A percentile compares a stretch with the other conserved stretches of the same genome.
These are phyloP conservation scores for Clavispora fructus DNA, from an alignment of 805 yeast species.

Conservation along the genomic window DNA sequence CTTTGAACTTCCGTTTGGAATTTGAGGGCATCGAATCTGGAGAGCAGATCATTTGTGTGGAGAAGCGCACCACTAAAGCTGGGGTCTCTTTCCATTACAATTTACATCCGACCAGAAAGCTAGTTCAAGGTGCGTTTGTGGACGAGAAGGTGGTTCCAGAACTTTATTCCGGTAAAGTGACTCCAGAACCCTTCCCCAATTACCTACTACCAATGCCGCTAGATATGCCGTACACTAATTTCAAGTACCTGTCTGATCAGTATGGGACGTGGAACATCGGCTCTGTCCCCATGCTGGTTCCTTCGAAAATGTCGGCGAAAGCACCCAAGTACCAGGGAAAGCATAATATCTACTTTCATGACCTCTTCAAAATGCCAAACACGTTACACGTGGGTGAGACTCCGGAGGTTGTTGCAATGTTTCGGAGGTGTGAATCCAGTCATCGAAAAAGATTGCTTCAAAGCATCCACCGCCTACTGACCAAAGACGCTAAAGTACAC, in stretches of 20 bases:
- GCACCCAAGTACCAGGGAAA: conserved; percentile 28
- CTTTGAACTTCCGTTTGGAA: conserved; percentile 4
- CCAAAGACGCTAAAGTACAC: neutral
- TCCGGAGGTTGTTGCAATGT: conserved; percentile 32
- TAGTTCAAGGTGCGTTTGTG: conserved; percentile 3
- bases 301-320: conserved; percentile 6
- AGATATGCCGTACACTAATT: neutral
- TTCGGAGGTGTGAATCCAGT: conserved; percentile 37
- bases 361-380: conserved; percentile 18
- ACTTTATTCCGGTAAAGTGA: neutral
- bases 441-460: conserved; percentile 34
- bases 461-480: conserved; percentile 23
- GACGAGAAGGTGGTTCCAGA: neutral
- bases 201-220: neutral
- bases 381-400: conserved; percentile 2
- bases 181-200: neutral
- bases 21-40: conserved; percentile 15
- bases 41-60: conserved; percentile 6
- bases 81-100: conserved; percentile 4
- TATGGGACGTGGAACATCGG: conserved; percentile 27
- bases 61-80: conserved; percentile 1
- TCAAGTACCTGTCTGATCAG: neutral
- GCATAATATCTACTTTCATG: conserved; percentile 33
- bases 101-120: conserved; percentile 1
- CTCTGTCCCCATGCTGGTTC: conserved; percentile 39